A percentile compares a stretch with the other conserved stretches of the same genome.
phyloP scores from a whole-genome alignment of 352 stramenopile species.

The Phytophthora citrophthora region DNA sequence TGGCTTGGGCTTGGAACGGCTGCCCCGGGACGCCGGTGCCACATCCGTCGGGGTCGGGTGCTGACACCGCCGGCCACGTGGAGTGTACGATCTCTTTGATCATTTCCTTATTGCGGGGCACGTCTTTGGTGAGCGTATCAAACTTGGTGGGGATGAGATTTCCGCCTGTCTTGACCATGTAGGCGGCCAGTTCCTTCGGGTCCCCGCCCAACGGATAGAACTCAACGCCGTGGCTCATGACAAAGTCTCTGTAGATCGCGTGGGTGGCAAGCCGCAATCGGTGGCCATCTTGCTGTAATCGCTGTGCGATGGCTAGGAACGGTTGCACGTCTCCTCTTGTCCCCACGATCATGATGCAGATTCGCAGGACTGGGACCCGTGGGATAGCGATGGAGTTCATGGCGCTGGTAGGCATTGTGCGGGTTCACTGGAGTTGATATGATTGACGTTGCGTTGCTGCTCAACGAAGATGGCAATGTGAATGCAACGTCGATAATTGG shows the following conservation, averaged over 20 bases:
- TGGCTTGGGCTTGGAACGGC: conserved; percentile 87
- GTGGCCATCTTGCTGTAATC: conserved; percentile 80
- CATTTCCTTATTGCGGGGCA: conserved; percentile 87
- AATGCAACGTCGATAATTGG: too few species aligned
- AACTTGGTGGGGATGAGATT: conserved; percentile 75
- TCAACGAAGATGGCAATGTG: too few species aligned
- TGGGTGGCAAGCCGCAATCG: conserved; percentile 92
- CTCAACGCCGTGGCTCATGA: conserved; percentile 73
- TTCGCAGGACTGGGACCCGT: neutral
- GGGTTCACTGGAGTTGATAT: too few species aligned
- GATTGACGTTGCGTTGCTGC: too few species aligned
- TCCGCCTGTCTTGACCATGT: conserved; percentile 92
- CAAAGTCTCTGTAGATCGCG: conserved; percentile 82
- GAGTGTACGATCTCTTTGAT: conserved; percentile 85
- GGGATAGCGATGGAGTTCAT: too few species aligned
- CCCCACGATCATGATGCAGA: conserved; percentile 91
- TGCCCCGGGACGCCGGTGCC: conserved; percentile 38
- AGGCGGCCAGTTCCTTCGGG: conserved; percentile 79
- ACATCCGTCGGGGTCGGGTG: conserved; percentile 68
- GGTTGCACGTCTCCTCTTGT: conserved; percentile 89
- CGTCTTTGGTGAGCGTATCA: conserved; percentile 58
- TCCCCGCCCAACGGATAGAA: conserved; percentile 82
- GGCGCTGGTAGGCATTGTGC: too few species aligned
- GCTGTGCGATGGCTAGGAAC: conserved; percentile 81
- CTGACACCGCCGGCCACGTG: conserved; percentile 87